Percentiles rank a stretch among this genome's conserved stretches.
These are phyloP conservation scores for Cyberlindnera misumaiensis DNA, from an alignment of 805 yeast species.

Conservation along the genomic window DNA sequence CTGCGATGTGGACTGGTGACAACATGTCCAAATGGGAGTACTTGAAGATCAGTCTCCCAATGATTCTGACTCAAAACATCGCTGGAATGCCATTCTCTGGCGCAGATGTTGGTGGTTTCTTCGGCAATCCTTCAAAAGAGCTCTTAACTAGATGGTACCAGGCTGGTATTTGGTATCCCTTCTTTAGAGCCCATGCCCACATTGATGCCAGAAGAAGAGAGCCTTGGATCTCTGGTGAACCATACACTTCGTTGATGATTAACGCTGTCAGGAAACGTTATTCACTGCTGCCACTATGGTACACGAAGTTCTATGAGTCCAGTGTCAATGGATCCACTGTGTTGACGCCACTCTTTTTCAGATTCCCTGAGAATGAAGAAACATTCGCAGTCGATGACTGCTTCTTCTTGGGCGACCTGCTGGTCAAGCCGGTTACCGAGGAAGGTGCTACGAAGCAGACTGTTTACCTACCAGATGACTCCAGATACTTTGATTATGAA, in stretches of 20 bases:
- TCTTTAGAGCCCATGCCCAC: conserved; percentile 95
- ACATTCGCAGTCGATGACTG: conserved; percentile 69
- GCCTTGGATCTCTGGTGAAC: conserved; percentile 82
- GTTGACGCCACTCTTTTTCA: conserved; percentile 60
- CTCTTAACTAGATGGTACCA: conserved; percentile 91
- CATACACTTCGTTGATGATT: conserved; percentile 56
- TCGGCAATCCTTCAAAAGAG: conserved; percentile 81
- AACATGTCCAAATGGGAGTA: conserved; percentile 92
- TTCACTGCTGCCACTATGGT: conserved; percentile 66
- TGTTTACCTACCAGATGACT: conserved; percentile 36
- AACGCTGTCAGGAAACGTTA: conserved; percentile 73
- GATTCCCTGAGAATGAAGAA: conserved; percentile 37
- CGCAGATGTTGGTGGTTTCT: conserved; percentile 96
- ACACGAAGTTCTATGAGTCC: conserved; percentile 69
- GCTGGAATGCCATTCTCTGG: conserved; percentile 92
- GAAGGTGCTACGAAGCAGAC: conserved; percentile 36
- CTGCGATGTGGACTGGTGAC: conserved; percentile 98
- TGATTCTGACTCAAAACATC: conserved; percentile 74
- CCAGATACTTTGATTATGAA: conserved; percentile 49
- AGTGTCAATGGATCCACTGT: conserved; percentile 62
- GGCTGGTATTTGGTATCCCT: conserved; percentile 93
- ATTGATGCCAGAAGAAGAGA: conserved; percentile 89
- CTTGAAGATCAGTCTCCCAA: conserved; percentile 72
- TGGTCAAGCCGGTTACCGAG: conserved; percentile 75
- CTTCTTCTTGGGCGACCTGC: conserved; percentile 73